Evolutionary conservation across 768 basidiomycete genomes (phyloP).

Genomic region (Lactarius quietus): DNA sequence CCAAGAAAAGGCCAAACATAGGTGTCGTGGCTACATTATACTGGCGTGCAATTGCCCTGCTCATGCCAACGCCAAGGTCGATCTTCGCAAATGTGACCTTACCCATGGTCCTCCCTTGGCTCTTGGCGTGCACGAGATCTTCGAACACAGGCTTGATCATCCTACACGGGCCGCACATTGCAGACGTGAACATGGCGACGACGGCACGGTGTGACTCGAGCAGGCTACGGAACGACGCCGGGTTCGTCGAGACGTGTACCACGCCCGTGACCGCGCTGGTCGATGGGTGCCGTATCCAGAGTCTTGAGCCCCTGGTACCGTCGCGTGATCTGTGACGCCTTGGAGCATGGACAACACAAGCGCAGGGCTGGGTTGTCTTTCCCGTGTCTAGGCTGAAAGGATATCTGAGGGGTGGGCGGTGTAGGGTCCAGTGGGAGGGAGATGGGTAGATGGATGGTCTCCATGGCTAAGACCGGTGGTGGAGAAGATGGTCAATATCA

Average conservation of each 20-base stretch:
- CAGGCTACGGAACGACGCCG: conserved; percentile 64
- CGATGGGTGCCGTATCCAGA: conserved; percentile 35
- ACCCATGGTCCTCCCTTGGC: conserved; percentile 31
- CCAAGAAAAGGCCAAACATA: conserved; percentile 84
- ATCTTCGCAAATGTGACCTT: conserved; percentile 80
- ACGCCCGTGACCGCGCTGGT: conserved; percentile 55
- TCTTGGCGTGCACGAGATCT: conserved; percentile 63
- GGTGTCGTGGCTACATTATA: conserved; percentile 76
- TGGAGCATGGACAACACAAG: conserved; percentile 54
- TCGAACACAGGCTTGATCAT: conserved; percentile 86
- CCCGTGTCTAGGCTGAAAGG: too few species aligned
- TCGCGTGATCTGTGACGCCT: conserved; percentile 50
- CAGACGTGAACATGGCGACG: conserved; percentile 78
- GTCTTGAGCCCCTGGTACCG: conserved; percentile 28
- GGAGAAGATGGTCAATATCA: too few species aligned
- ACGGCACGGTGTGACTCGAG: conserved; percentile 65
- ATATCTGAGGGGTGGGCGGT: too few species aligned
- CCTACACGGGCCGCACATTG: conserved; percentile 73
- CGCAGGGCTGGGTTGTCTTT: too few species aligned
- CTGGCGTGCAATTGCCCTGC: conserved; percentile 53
- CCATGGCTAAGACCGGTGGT: too few species aligned
- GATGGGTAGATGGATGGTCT: too few species aligned
- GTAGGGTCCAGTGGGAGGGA: too few species aligned
- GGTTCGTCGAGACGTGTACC: conserved; percentile 70
- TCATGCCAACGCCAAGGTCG: conserved; percentile 70